phyloP scores from a whole-genome alignment of 208 protist species.

The Crithidia bombi region DNA sequence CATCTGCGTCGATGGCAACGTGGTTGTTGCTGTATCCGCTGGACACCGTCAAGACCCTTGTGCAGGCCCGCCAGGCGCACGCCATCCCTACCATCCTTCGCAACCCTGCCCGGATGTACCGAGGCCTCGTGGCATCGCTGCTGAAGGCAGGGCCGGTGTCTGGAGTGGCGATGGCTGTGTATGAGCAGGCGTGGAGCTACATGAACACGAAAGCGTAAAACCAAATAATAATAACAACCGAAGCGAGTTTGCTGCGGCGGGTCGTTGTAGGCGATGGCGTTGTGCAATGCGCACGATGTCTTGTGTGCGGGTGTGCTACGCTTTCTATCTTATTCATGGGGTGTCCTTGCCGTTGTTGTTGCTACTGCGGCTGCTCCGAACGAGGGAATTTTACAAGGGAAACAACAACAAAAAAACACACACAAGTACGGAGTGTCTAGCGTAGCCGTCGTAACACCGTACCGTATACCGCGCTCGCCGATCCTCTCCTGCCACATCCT shows the following conservation, averaged over 20 bases:
- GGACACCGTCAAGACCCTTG: constrained; percentile 87
- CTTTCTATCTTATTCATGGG: no score
- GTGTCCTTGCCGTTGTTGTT: background rate
- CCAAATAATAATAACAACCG: background rate
- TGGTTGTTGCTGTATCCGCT: constrained; percentile 83
- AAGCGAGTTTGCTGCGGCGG: background rate
- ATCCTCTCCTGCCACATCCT: background rate
- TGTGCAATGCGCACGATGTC: no score
- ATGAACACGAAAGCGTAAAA: constrained; percentile 11
- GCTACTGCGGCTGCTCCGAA: background rate
- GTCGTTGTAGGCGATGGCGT: no score
- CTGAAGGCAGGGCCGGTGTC: constrained; percentile 79
- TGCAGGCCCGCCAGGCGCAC: constrained; percentile 67
- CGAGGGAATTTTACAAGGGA: background rate
- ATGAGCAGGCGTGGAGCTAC: constrained; percentile 48
- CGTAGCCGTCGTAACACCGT: no score
- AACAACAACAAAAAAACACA: no score
- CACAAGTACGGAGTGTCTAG: no score
- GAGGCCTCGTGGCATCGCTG: constrained; percentile 76
- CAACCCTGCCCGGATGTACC: constrained; percentile 49
- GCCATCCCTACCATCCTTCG: constrained; percentile 22
- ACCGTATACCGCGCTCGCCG: no score
- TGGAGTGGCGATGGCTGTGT: constrained; percentile 75
- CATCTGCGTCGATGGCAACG: constrained; percentile 66
- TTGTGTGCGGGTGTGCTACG: no score